These are phyloP conservation scores for Hibiscus tridactylites DNA, from an alignment of 345 rosid genomes.

Conservation along the genomic window DNA sequence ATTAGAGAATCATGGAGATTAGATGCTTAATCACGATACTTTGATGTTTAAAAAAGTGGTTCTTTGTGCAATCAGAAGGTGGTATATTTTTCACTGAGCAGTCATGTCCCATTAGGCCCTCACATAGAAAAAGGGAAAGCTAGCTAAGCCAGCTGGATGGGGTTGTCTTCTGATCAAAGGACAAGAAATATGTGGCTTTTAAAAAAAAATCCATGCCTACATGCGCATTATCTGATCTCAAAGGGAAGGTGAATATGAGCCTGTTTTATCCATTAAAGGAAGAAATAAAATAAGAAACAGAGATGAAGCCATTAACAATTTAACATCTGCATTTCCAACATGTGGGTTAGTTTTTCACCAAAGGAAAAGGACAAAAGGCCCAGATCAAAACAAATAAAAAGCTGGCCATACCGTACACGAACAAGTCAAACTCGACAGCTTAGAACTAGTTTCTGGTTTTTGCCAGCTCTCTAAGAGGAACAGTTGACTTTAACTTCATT, in stretches of 20 bases:
- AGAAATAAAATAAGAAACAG: background rate
- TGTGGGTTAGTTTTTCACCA: background rate
- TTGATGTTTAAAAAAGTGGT: background rate
- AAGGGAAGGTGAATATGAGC: background rate
- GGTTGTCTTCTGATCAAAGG: constrained; percentile 13
- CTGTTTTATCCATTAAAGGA: background rate
- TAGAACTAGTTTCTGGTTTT: background rate
- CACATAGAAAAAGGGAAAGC: background rate
- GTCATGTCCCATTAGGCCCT: background rate
- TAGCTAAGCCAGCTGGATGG: constrained; percentile 12
- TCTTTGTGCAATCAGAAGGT: constrained; percentile 4
- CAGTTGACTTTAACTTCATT: constrained; percentile 2
- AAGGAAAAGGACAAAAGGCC: constrained; percentile 3
- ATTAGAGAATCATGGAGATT: constrained; percentile 11
- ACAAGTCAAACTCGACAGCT: constrained; percentile 5
- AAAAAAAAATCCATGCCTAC: constrained; percentile 4
- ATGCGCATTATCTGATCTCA: background rate
- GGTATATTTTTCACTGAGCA: background rate
- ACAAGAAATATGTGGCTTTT: constrained; percentile 7
- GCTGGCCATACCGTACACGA: background rate
- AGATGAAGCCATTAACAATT: background rate
- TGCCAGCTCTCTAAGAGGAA: background rate
- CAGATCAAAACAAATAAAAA: background rate
- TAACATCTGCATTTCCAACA: too few relatives aligned
- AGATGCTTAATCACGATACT: background rate